Percentiles rank a stretch among this genome's conserved stretches.
phyloP scores from a whole-genome alignment of 1,284 basidiomycete species.

The Moniliella sp. region DNA sequence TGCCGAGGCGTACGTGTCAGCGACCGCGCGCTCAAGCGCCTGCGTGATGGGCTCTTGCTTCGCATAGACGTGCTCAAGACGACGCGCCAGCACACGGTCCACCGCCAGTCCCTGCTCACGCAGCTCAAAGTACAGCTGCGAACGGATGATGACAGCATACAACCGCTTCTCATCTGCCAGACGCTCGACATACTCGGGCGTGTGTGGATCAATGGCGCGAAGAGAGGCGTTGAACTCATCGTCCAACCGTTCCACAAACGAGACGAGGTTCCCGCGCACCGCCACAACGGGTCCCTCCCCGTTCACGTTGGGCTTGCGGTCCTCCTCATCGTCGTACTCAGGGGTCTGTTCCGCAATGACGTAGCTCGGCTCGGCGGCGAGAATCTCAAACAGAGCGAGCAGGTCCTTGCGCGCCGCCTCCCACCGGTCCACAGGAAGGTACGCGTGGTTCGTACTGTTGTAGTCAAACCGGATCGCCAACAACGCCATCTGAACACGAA shows the following conservation, averaged over 20 bases:
- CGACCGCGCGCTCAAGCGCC: conserved; percentile 51
- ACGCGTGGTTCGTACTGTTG: conserved; percentile 60
- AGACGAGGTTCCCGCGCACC: conserved; percentile 31
- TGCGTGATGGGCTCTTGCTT: conserved; percentile 77
- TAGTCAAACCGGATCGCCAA: conserved; percentile 92
- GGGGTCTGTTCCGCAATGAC: conserved; percentile 58
- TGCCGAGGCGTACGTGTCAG: conserved; percentile 3
- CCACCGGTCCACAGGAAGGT: conserved; percentile 88
- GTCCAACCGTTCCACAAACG: conserved; percentile 77
- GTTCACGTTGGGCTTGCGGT: conserved; percentile 50
- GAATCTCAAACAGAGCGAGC: conserved; percentile 59
- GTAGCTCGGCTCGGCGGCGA: conserved; percentile 52
- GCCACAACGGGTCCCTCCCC: conserved; percentile 22
- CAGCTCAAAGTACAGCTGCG: conserved; percentile 57
- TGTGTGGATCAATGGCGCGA: conserved; percentile 95
- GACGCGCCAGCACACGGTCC: conserved; percentile 65
- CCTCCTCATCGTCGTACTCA: conserved; percentile 77
- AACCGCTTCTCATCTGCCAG: conserved; percentile 65
- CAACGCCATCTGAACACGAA: conserved; percentile 77
- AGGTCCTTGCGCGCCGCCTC: conserved; percentile 64
- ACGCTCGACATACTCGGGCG: conserved; percentile 90
- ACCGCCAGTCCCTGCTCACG: conserved; percentile 10
- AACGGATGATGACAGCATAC: conserved; percentile 74
- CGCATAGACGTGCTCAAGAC: conserved; percentile 91
- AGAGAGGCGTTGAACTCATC: conserved; percentile 95